A percentile compares a stretch with the other conserved stretches of the same genome.
Conservation (phyloP, 1,139 yeast genomes). For the Yamadazyma siamensis region DNA sequence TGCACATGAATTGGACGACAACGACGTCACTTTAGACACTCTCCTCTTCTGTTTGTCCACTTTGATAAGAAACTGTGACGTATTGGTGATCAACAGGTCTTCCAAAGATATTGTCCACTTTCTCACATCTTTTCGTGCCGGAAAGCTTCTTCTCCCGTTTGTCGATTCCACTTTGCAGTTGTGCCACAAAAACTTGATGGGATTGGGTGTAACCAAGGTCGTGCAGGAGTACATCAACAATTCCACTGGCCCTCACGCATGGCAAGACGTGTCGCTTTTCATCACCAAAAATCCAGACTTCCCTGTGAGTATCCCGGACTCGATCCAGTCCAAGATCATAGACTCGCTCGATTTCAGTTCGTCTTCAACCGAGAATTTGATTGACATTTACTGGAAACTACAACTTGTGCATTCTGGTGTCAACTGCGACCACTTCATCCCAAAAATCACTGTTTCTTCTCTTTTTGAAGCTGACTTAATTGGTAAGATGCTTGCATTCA, state of each 20-base stretch:
- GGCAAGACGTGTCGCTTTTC: constrained; percentile 13
- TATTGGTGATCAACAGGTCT: constrained; percentile 44
- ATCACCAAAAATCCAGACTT: constrained; percentile 8
- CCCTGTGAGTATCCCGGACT: constrained; percentile 6
- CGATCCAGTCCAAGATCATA: background rate
- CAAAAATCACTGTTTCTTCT: background rate
- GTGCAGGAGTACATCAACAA: constrained; percentile 50
- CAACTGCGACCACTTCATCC: background rate
- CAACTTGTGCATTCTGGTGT: constrained; percentile 4
- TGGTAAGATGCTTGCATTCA: constrained; percentile 10
- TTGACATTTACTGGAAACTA: constrained; percentile 14
- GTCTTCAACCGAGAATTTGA: constrained; percentile 4
- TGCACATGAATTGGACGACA: background rate
- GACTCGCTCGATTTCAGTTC: constrained; percentile 5
- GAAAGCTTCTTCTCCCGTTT: constrained; percentile 46
- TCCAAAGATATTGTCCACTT: constrained; percentile 43
- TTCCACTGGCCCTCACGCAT: constrained; percentile 12
- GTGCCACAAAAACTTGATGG: constrained; percentile 41
- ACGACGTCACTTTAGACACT: constrained; percentile 22
- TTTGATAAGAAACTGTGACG: constrained; percentile 57
- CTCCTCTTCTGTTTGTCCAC: constrained; percentile 43
- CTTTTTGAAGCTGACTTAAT: constrained; percentile 11
- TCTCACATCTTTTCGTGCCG: constrained; percentile 25
- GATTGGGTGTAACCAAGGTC: constrained; percentile 43
- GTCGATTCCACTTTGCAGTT: constrained; percentile 43